A percentile compares a stretch with the other conserved stretches of the same genome.
Conservation (phyloP, 805 yeast species). For the Kockiozyma suomiensis region DNA sequence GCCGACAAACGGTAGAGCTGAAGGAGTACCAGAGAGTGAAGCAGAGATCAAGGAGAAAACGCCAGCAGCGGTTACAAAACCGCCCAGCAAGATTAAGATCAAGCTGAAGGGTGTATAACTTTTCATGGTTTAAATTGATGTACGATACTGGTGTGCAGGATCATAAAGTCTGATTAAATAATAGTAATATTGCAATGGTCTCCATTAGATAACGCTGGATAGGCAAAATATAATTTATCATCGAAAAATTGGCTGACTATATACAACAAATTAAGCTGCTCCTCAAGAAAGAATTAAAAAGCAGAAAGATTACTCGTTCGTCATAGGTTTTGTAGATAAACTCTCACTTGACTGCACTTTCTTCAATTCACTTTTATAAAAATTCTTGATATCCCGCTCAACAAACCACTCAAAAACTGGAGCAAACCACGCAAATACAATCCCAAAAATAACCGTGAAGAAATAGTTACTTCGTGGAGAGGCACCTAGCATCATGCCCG, state of each 20-base stretch:
- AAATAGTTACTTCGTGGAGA: conserved; percentile 65
- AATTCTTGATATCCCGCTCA: conserved; percentile 17
- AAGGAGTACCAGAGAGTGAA: background rate
- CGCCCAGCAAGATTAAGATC: conserved; percentile 9
- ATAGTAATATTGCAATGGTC: too few relatives aligned
- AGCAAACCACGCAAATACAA: conserved; percentile 55
- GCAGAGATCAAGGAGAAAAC: background rate
- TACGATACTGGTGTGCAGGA: background rate
- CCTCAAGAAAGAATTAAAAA: too few relatives aligned
- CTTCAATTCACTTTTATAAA: background rate
- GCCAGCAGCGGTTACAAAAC: background rate
- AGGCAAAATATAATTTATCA: background rate
- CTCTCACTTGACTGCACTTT: background rate
- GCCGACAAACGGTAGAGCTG: background rate
- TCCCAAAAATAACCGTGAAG: conserved; percentile 53
- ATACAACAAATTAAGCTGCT: background rate
- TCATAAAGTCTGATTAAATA: too few relatives aligned
- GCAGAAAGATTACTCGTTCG: too few relatives aligned
- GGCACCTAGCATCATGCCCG: conserved; percentile 66
- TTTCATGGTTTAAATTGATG: background rate
- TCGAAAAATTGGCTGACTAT: background rate
- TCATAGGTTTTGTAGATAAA: background rate
- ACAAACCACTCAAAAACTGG: conserved; percentile 50
- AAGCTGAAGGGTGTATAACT: conserved; percentile 5
- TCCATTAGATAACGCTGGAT: too few relatives aligned